These are phyloP conservation scores for Colletotrichum trifolii DNA, from an alignment of 2,329 filamentous ascomycete genomes.

Conservation along the genomic window DNA sequence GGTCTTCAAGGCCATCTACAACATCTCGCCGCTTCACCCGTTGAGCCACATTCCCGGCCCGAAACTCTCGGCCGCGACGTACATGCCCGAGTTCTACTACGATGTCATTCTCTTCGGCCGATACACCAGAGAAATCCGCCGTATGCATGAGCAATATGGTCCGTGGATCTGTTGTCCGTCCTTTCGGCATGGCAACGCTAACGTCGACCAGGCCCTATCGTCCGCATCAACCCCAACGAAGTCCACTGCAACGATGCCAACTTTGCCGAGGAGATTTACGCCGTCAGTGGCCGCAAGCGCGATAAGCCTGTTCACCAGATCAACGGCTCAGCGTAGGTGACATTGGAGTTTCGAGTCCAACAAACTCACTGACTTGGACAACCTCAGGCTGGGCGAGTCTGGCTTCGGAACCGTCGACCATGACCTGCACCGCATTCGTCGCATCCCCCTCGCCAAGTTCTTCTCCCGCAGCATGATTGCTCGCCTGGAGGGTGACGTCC, in stretches of 20 bases:
- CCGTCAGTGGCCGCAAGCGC: constrained; percentile 39
- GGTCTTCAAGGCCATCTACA: constrained; percentile 44
- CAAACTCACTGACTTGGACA: constrained; percentile 14
- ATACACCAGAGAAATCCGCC: constrained; percentile 47
- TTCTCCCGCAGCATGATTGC: constrained; percentile 45
- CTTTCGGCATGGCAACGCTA: not conserved
- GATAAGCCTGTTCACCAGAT: constrained; percentile 38
- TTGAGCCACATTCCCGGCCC: constrained; percentile 51
- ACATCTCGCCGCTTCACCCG: constrained; percentile 53
- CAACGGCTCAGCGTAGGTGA: constrained; percentile 31
- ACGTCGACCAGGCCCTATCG: constrained; percentile 45
- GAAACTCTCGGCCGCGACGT: constrained; percentile 48
- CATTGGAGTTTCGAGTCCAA: not conserved
- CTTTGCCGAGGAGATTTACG: constrained; percentile 53
- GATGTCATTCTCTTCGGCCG: constrained; percentile 49
- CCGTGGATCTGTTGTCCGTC: not conserved
- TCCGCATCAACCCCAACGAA: constrained; percentile 53
- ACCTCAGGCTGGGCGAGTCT: constrained; percentile 35
- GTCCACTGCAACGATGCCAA: constrained; percentile 49
- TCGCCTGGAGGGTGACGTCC: constrained; percentile 45
- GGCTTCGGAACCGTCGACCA: constrained; percentile 43
- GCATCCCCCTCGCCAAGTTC: constrained; percentile 43
- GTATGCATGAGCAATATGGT: constrained; percentile 53
- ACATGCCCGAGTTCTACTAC: constrained; percentile 51
- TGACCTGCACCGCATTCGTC: constrained; percentile 43